Base-by-base conservation (phyloP, 2,329 filamentous ascomycete species). In the Sordariomycetes sp. region DNA sequence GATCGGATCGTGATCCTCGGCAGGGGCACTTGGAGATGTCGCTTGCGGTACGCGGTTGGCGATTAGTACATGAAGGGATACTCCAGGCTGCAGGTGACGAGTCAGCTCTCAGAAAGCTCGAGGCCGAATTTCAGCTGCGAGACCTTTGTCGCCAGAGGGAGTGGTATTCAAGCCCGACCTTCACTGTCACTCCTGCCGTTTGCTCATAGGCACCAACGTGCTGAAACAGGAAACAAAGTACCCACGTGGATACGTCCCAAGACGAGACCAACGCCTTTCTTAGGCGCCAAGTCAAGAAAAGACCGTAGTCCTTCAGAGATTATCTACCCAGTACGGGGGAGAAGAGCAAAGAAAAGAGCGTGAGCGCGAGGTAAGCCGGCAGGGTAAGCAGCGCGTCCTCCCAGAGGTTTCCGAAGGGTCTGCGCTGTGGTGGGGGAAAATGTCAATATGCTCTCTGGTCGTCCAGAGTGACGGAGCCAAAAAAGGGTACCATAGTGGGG, bases 391-490 rank as follows among this genome's bases (percentile, higher is more conserved):
- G 17, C 36, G 36, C 36, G 12, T 17, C 12, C n/a, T 39, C 3
- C 36, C 12, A 39, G 12, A 39, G 10, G 36, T 39, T 32, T 8
- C 28, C 4, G 28, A 32, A 32, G 28, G 28, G 28, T 32, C 28
- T 32, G 28, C 28, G 28, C 28, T 39, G 10, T n/a, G 25, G 35
- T 25, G 24, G 22, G n/a, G 35, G 22, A 48, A 50, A 50, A 53
- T 36, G 52, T 34, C 52, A 36, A 53, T 53, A 36, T 53, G 17
- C 2, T 53, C 2, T 53, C 32, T 53, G 52, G 52, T 53, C 22
- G 54, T 56, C 54, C 45, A 51, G 54, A 56, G 54, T 56, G 54
- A 56, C 42, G 54, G 53, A 17, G 15, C 17, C n/a, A n/a, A n/a
- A 39, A 13, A 12, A n/a, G 13, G 39, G n/a, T 6, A 13, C 39